Percentiles rank a stretch among this genome's conserved stretches.
These are phyloP conservation scores for Stagonosporopsis rhizophila DNA, from an alignment of 2,329 filamentous ascomycete genomes.

Conservation along the genomic window DNA sequence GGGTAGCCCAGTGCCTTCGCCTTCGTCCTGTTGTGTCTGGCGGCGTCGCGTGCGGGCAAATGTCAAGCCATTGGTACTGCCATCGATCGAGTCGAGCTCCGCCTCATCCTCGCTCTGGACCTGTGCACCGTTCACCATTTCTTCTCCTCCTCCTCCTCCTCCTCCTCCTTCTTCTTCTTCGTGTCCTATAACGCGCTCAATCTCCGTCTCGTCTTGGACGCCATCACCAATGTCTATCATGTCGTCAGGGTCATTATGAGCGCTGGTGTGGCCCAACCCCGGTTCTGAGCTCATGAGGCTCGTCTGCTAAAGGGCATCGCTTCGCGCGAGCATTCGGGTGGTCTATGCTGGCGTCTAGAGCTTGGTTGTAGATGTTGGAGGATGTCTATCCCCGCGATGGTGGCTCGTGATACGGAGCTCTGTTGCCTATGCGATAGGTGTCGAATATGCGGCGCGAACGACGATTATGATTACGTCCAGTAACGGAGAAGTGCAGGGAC, in stretches of 20 bases:
- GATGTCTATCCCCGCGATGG: neutral
- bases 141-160: no score
- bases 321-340: slow-evolving; percentile 42
- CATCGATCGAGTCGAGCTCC: slow-evolving; percentile 33
- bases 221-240: slow-evolving; percentile 54
- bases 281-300: slow-evolving; percentile 74
- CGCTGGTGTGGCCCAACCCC: slow-evolving; percentile 68
- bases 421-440: neutral
- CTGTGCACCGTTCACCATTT: slow-evolving; percentile 13
- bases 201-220: slow-evolving; percentile 62
- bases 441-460: neutral
- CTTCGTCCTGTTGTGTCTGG: slow-evolving; percentile 24
- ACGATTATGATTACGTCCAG: neutral
- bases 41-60: slow-evolving; percentile 42
- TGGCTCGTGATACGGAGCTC: neutral
- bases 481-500: neutral
- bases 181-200: slow-evolving; percentile 58
- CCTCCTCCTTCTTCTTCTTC: no score
- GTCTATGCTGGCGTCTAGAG: neutral
- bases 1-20: slow-evolving; percentile 14
- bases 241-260: slow-evolving; percentile 57
- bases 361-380: neutral
- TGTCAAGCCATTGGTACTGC: slow-evolving; percentile 37
- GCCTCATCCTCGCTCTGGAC: slow-evolving; percentile 31
- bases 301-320: slow-evolving; percentile 60